Conservation (phyloP, 176 grass and related monocot genomes). For the Bothriochloa decipiens region DNA sequence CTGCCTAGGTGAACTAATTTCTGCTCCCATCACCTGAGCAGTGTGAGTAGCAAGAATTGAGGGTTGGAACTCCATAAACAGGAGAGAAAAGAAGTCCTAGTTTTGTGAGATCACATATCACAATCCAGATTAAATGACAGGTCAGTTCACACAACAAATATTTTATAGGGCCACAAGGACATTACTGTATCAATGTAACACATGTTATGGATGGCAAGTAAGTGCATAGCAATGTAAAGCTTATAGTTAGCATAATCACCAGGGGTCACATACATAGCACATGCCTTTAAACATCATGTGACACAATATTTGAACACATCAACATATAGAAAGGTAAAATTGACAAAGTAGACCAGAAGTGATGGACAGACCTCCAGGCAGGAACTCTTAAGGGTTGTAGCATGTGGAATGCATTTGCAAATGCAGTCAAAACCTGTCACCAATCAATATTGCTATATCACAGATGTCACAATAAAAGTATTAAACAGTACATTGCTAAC, state of each 20-base stretch:
- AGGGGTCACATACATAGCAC: background rate
- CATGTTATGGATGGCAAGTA: background rate
- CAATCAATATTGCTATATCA: constrained; percentile 1
- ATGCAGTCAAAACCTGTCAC: constrained; percentile 41
- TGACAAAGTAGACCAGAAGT: constrained; percentile 18
- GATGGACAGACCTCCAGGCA: constrained; percentile 38
- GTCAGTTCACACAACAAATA: background rate
- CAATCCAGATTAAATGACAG: background rate
- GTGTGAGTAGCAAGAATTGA: background rate
- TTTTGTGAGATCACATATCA: background rate
- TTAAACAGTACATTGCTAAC: constrained; percentile 22
- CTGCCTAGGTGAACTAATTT: constrained; percentile 10
- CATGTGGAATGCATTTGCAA: constrained; percentile 42
- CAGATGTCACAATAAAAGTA: background rate
- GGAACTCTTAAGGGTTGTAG: constrained; percentile 46
- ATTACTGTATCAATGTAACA: background rate
- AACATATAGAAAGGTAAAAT: background rate
- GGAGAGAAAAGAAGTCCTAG: background rate
- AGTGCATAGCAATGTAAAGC: background rate
- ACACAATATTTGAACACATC: background rate
- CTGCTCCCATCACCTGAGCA: background rate
- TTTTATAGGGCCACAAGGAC: background rate
- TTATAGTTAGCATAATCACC: constrained; percentile 1
- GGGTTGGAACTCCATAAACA: background rate
- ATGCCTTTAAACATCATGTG: background rate